Conservation (phyloP, 106 monocot species). For the Ottelia alismoides region DNA sequence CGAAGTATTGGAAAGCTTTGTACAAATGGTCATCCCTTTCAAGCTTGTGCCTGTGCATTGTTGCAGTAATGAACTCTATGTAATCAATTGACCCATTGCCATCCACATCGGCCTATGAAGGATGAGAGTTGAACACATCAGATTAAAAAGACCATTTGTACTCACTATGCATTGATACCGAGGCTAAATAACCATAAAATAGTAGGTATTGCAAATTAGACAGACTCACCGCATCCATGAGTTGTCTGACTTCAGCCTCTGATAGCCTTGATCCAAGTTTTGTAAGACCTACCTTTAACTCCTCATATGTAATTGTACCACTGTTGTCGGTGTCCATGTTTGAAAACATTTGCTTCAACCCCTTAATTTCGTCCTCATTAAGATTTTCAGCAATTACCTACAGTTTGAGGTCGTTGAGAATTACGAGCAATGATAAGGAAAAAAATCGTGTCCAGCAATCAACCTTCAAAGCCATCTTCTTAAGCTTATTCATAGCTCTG, state of each 20-base stretch:
- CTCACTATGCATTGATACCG: no score
- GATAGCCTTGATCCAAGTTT: conserved; percentile 57
- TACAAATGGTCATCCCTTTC: conserved; percentile 60
- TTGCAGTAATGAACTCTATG: conserved; percentile 72
- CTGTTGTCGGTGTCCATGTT: conserved; percentile 70
- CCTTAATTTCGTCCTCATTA: conserved; percentile 70
- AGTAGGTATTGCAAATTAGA: no score
- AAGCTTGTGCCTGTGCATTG: conserved; percentile 68
- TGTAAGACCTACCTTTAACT: conserved; percentile 45
- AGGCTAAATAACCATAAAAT: no score
- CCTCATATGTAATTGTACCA: conserved; percentile 75
- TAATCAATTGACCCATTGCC: conserved; percentile 68
- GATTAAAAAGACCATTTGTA: no score
- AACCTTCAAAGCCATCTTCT: conserved; percentile 74
- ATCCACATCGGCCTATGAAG: conserved; percentile 88
- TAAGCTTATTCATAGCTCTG: conserved; percentile 73
- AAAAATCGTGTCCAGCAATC: no score
- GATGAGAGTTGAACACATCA: no score
- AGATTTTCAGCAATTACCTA: conserved; percentile 79
- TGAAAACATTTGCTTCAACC: conserved; percentile 65
- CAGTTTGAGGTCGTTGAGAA: no score
- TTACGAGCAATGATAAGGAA: no score
- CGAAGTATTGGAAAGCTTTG: conserved; percentile 63
- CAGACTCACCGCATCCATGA: conserved; percentile 43
- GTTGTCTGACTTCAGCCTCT: conserved; percentile 58